Evolutionary conservation across 176 grass and related monocot genomes (phyloP), one percentile per base, ranked within the genome.

Genomic region (sorghum (Sorghum bicolor)): DNA sequence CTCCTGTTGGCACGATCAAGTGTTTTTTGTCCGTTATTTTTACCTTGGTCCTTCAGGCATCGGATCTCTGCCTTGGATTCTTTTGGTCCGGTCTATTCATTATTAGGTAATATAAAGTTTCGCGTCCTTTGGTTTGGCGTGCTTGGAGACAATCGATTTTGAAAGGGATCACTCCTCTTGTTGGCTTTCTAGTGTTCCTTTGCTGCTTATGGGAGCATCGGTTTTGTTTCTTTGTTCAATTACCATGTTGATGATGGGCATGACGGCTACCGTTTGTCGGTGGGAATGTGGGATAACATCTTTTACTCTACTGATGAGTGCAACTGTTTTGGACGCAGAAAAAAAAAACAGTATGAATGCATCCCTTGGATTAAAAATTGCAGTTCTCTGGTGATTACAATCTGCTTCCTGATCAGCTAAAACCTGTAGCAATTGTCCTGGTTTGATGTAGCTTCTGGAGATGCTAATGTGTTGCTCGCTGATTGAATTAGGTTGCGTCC

Each of bases 61-160:
- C 74, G 4, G 72, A 82, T 77, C 81, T 63, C 47, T 64, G 82
- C 38, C 10, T 64, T 85, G 72, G 52, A 89, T 86, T 83, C 75
- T 32, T 67, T 34, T 74, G 67, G 29, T 63, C 47, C 47, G 20
- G 16, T 39, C 61, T 10, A 65, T n/a, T n/a, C n/a, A n/a, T 71
- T 68, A 26, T 64, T 75, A 24, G 66, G 84, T 83, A 37, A 74
- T 50, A 39, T 48, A 80, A 39, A 48, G 79, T 76, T 68, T 61
- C 11, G 19, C 2, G 16, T 74, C 37, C 58, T 74, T 68, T 87
- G 80, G 45, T 78, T 58, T 82, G 48, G 36, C 78, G 26, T 74
- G 30, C 8, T 86, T 78, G 74, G 63, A 31, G n/a, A 39, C 6
- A 41, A 14, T 47, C 62, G 31, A 75, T 67, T 74, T 78, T 9